Evolutionary conservation across 805 yeast genomes (phyloP).

Genomic region (Kockiozyma suomiensis): DNA sequence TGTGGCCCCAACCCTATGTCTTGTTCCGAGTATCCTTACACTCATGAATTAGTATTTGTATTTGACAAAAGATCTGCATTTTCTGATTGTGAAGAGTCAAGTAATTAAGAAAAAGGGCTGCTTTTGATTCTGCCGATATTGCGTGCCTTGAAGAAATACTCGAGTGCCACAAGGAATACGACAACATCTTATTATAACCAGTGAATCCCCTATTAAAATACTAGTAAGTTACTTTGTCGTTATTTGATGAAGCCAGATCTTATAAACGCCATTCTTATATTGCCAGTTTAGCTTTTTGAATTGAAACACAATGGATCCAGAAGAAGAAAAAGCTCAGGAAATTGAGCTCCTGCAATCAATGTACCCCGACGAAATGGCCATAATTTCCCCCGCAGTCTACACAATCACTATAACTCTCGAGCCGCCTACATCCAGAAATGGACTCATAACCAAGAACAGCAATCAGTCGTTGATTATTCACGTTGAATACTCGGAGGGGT

Average conservation of each 20-base stretch:
- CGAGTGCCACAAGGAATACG: too few relatives aligned
- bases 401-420: slow-evolving; percentile 67
- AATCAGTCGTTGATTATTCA: slow-evolving; percentile 56
- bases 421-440: slow-evolving; percentile 50
- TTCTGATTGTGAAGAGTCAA: too few relatives aligned
- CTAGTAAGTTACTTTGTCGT: too few relatives aligned
- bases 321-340: slow-evolving; percentile 87
- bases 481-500: slow-evolving; percentile 73
- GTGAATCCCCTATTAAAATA: too few relatives aligned
- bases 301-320: slow-evolving; percentile 61
- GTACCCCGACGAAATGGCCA: slow-evolving; percentile 85
- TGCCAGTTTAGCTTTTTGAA: too few relatives aligned
- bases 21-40: neutral
- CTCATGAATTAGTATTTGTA: neutral
- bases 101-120: too few relatives aligned
- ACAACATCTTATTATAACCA: too few relatives aligned
- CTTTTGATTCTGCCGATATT: too few relatives aligned
- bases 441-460: neutral
- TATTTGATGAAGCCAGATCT: too few relatives aligned
- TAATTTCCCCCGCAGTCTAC: slow-evolving; percentile 52
- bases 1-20: slow-evolving; percentile 16
- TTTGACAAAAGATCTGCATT: neutral
- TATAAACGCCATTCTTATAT: too few relatives aligned
- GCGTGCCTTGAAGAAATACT: too few relatives aligned
- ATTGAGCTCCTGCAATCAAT: slow-evolving; percentile 86